Evolutionary conservation across 495 filamentous ascomycete genomes (phyloP).

Genomic region (Xylona heveae): DNA sequence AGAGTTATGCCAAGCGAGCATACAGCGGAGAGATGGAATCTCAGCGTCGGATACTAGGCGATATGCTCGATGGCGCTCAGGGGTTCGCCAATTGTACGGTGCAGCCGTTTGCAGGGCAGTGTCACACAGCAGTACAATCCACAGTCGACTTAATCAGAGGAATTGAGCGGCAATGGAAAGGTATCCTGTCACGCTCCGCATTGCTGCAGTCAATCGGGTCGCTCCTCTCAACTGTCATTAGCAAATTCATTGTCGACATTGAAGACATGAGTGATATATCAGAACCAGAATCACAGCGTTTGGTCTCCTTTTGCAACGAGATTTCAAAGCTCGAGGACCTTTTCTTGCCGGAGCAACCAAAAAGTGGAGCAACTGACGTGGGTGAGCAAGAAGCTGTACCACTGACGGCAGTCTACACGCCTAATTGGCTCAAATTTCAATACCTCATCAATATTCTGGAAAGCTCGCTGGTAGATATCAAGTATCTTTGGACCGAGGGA

Average conservation of each 20-base stretch:
- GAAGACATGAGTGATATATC: constrained; percentile 74
- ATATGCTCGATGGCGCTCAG: constrained; percentile 60
- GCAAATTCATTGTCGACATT: constrained; percentile 64
- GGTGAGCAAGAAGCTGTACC: constrained; percentile 23
- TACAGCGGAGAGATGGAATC: constrained; percentile 76
- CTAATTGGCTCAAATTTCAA: constrained; percentile 74
- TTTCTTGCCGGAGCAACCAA: constrained; percentile 36
- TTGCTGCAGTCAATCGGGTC: constrained; percentile 71
- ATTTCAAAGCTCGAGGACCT: constrained; percentile 53
- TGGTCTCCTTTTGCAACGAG: constrained; percentile 48
- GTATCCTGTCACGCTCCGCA: constrained; percentile 60
- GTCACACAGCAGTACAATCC: constrained; percentile 47
- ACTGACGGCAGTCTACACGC: constrained; percentile 57
- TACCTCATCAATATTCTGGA: constrained; percentile 79
- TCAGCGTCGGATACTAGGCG: constrained; percentile 63
- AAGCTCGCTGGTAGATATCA: constrained; percentile 72
- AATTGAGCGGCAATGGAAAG: constrained; percentile 53
- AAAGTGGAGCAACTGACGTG: constrained; percentile 12
- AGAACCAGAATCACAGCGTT: constrained; percentile 63
- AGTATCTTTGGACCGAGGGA: constrained; percentile 70
- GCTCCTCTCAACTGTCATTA: constrained; percentile 57
- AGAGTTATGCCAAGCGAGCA: constrained; percentile 58
- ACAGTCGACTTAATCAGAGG: constrained; percentile 45
- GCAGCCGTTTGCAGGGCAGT: constrained; percentile 38
- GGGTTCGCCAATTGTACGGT: constrained; percentile 40